Evolutionary conservation across 2,329 filamentous ascomycete genomes (phyloP).

Genomic region (Xylariaceae sp.): DNA sequence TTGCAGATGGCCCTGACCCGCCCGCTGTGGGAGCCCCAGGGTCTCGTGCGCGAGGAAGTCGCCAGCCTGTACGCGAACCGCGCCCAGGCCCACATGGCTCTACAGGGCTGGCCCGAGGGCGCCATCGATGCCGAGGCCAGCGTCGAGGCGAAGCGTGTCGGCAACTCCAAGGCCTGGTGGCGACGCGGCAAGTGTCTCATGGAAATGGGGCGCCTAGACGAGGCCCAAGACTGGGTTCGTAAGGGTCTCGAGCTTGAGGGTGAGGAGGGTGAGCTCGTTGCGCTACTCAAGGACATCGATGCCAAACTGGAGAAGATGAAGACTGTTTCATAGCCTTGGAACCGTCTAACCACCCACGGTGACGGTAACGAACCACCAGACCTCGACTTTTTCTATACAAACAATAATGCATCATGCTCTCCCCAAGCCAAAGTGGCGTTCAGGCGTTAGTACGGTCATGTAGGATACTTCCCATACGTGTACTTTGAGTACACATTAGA

Average conservation of each 20-base stretch:
- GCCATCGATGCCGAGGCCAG: slow-evolving; percentile 87
- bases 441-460: slow-evolving; percentile 3
- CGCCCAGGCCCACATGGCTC: slow-evolving; percentile 86
- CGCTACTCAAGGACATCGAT: slow-evolving; percentile 68
- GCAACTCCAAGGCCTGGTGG: slow-evolving; percentile 96
- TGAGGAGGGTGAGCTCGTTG: slow-evolving; percentile 67
- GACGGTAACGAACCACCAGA: no score
- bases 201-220: slow-evolving; percentile 88
- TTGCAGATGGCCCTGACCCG: slow-evolving; percentile 85
- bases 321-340: slow-evolving; percentile 15
- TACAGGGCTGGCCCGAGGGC: slow-evolving; percentile 82
- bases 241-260: slow-evolving; percentile 84
- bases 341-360: no score
- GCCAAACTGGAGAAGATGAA: slow-evolving; percentile 50
- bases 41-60: slow-evolving; percentile 84
- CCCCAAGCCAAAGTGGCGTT: background rate
- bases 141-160: slow-evolving; percentile 83
- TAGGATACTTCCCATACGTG: no score
- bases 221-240: slow-evolving; percentile 80
- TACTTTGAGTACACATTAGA: no score
- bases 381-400: no score
- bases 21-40: slow-evolving; percentile 86
- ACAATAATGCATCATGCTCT: no score
- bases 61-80: slow-evolving; percentile 82
- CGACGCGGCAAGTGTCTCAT: slow-evolving; percentile 80